Base-by-base conservation (phyloP, 345 rosid genomes). In the Arabis alpina region DNA sequence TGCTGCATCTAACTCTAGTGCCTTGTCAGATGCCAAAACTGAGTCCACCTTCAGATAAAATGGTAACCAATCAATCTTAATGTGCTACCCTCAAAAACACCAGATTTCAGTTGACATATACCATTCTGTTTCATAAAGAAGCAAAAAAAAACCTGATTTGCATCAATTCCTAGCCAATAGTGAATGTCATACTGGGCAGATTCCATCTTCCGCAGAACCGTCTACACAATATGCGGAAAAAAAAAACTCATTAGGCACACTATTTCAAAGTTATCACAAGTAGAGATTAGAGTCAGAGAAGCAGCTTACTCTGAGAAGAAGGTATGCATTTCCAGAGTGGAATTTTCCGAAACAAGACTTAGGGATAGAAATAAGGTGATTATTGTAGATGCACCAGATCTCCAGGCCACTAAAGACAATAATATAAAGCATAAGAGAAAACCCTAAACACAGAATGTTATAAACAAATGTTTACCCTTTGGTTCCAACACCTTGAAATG, bases 111-210 rank as follows among this genome's bases (percentile, higher is more conserved):
- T 28, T 28, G 32, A 4, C 32, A 28, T 28, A 28, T 28, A 28
- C 32, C 32, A 28, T 28, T 28, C 0, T 28, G 32, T 28, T 28
- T 28, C 4, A 43, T 4, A 43, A 8, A 57, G 2, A 37, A 9
- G 34, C 23, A 12, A 10, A 2, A 12, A 10, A 2, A 67, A 15
- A 85, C 96, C 94, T 87, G 64, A 41, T 73, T 83, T 48, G 90
- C 88, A 58, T 86, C 82, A 62, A 72, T 84, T 74, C 98, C 98
- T 8, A 86, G 61, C 98, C 98, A 92, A 66, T 87, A 92, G 75
- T 92, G 98, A 59, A 92, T 82, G 50, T 86, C 90, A 64, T 86
- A 80, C 67, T 75, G 85, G 24, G 82, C 81, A 70, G 83, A 55
- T 24, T 87, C 88, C 13, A 66, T 73, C 83, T 82, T 87, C 16